Base-by-base conservation (phyloP, 2,329 filamentous ascomycete genomes). In the Zymoseptoria brevis region DNA sequence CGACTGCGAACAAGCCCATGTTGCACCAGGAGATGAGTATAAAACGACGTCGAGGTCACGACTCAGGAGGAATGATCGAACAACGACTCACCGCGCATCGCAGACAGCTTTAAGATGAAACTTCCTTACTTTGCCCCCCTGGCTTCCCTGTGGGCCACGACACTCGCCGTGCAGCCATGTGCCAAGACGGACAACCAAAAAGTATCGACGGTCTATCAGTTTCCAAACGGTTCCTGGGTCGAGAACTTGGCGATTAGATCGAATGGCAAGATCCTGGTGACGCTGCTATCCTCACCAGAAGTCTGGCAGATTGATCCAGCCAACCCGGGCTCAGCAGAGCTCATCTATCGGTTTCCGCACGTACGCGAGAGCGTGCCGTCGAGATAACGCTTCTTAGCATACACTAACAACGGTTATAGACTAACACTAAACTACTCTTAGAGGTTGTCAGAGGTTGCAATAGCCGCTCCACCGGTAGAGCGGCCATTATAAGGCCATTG, bases 221-320 rank as follows among this genome's bases (percentile, higher is more conserved):
- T 71, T 53, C 63, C 66, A 3, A 64, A 67, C 11, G 67, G 59
- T 2, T 67, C 71, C 9, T 73, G 69, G 71, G 60, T 74, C 29
- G 72, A 74, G 50, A 74, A 72, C 56, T 67, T 74, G 45, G 70
- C 71, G 5, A 61, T 70, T 1, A 66, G 69, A 16, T 54, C 60
- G 6, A 73, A 72, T 29, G 70, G 73, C 19, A 68, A 71, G 48
- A 60, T 75, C 13, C 66, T 75, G 7, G 58, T 72, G 19, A 70
- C 70, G 71, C 73, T 65, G 4, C 55, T 62, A 13, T 57, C 55
- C 52, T 53, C n/a, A 22, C 65, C 65, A 5, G 59, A 62, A 55
- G 50, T 65, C 19, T 65, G 60, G 56, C 50, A 64, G 41, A 60
- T 65, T 22, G 54, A 62, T 48, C 64, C 61, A 3, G 11, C 48